Percentiles rank a stretch among this genome's conserved stretches.
These are phyloP conservation scores for Gynochthodes officinalis DNA, from an alignment of 257 asterid species.

Conservation along the genomic window DNA sequence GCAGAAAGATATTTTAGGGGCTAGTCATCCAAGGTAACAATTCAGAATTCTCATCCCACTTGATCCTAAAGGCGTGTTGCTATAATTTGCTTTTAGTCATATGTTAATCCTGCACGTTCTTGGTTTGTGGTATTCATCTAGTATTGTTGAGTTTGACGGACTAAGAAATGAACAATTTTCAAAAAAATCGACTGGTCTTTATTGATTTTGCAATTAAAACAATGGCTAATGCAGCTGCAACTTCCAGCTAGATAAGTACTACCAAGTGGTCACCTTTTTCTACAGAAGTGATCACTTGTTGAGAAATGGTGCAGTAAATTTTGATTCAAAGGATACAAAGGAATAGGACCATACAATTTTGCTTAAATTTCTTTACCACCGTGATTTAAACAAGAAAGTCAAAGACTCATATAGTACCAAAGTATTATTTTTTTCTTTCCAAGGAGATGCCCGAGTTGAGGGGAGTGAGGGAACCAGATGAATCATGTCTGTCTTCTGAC, in stretches of 20 bases:
- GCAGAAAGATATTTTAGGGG: slow-evolving; percentile 79
- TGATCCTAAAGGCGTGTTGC: not conserved
- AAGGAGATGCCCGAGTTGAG: not conserved
- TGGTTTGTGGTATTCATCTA: not conserved
- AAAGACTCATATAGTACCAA: not conserved
- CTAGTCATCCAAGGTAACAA: slow-evolving; percentile 71
- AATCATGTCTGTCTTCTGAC: not conserved
- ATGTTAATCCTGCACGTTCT: not conserved
- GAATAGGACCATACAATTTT: not conserved
- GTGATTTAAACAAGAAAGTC: not conserved
- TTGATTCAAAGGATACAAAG: not conserved
- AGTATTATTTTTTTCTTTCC: too few relatives aligned
- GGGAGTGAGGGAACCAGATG: not conserved
- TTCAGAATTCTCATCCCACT: not conserved
- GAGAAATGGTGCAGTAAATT: too few relatives aligned
- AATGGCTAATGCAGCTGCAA: not conserved
- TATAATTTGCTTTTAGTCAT: not conserved
- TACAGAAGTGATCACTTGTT: too few relatives aligned
- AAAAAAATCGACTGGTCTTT: too few relatives aligned
- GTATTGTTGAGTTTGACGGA: not conserved
- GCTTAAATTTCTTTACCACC: not conserved
- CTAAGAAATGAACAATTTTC: not conserved
- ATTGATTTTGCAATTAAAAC: not conserved
- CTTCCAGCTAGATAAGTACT: not conserved
- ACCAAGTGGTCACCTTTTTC: too few relatives aligned